Percentiles rank a stretch among this genome's conserved stretches.
phyloP scores from a whole-genome alignment of 371 early-diverging fungal species.

The Rhizopus arrhizus region DNA sequence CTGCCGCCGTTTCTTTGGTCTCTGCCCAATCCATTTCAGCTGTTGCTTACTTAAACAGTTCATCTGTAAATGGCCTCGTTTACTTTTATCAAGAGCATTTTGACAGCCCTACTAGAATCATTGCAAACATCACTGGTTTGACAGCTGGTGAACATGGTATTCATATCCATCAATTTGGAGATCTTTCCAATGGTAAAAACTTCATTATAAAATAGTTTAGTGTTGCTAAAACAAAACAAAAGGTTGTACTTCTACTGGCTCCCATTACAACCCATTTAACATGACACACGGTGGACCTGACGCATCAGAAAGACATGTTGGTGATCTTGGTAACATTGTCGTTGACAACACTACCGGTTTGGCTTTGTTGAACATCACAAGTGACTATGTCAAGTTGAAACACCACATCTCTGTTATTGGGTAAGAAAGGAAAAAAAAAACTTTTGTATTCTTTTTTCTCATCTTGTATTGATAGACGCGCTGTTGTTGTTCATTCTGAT shows the following conservation, averaged over 20 bases:
- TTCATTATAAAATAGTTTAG: not conserved
- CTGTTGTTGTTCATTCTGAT: constrained; percentile 82
- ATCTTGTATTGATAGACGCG: constrained; percentile 56
- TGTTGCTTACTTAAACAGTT: constrained; percentile 64
- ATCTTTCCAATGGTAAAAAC: constrained; percentile 65
- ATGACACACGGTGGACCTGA: constrained; percentile 78
- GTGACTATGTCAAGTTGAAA: constrained; percentile 64
- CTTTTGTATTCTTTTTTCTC: constrained; percentile 1
- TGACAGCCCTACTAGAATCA: constrained; percentile 55
- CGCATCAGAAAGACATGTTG: constrained; percentile 72
- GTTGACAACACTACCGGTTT: constrained; percentile 55
- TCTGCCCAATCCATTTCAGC: constrained; percentile 50
- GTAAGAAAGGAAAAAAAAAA: constrained; percentile 27
- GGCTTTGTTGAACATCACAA: constrained; percentile 55
- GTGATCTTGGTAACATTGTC: constrained; percentile 85
- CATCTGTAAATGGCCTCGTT: constrained; percentile 67
- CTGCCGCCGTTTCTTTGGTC: constrained; percentile 5
- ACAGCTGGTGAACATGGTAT: constrained; percentile 82
- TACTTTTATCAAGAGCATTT: constrained; percentile 67
- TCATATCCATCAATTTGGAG: constrained; percentile 83
- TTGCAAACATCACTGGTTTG: constrained; percentile 65
- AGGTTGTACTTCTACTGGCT: constrained; percentile 74
- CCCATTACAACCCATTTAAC: constrained; percentile 81
- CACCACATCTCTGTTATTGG: constrained; percentile 78
- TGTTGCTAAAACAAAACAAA: constrained; percentile 13